A percentile compares a stretch with the other conserved stretches of the same genome.
These are phyloP conservation scores for Hypoxylon trugodes DNA, from an alignment of 495 filamentous ascomycete species.

Conservation along the genomic window DNA sequence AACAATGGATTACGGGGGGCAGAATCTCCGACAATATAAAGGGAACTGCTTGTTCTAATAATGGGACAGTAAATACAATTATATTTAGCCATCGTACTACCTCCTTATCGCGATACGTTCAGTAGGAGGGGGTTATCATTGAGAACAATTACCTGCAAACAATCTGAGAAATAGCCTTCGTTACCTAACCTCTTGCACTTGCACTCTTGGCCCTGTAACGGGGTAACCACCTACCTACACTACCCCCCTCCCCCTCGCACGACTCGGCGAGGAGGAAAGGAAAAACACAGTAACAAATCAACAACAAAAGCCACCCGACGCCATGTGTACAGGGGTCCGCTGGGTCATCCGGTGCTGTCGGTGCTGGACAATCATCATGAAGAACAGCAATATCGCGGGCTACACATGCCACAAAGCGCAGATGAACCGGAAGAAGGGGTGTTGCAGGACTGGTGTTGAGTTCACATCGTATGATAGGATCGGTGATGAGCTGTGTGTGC, in stretches of 20 bases:
- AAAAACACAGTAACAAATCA: neutral
- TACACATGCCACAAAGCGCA: conserved; percentile 34
- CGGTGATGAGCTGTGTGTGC: conserved; percentile 24
- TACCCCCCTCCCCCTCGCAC: neutral
- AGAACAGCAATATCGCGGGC: conserved; percentile 15
- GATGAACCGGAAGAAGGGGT: conserved; percentile 3
- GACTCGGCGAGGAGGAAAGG: neutral
- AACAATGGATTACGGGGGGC: neutral
- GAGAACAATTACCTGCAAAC: neutral
- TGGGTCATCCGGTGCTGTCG: conserved; percentile 15
- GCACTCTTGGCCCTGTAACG: neutral
- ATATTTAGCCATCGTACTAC: too few species aligned
- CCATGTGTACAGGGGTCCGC: conserved; percentile 34
- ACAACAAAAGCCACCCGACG: neutral
- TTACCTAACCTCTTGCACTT: neutral
- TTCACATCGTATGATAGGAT: conserved; percentile 10
- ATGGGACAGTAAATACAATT: too few species aligned
- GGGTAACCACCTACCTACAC: neutral
- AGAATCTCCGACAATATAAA: neutral
- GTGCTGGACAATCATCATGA: conserved; percentile 16
- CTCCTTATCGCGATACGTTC: too few species aligned
- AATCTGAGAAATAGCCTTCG: conserved; percentile 18
- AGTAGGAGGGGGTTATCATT: too few species aligned
- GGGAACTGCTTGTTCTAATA: neutral
- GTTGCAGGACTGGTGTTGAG: conserved; percentile 33